Percentiles rank a stretch among this genome's conserved stretches.
These are phyloP conservation scores for Chytriomyces sp. DNA, from an alignment of 192 early-diverging fungal species.

Conservation along the genomic window DNA sequence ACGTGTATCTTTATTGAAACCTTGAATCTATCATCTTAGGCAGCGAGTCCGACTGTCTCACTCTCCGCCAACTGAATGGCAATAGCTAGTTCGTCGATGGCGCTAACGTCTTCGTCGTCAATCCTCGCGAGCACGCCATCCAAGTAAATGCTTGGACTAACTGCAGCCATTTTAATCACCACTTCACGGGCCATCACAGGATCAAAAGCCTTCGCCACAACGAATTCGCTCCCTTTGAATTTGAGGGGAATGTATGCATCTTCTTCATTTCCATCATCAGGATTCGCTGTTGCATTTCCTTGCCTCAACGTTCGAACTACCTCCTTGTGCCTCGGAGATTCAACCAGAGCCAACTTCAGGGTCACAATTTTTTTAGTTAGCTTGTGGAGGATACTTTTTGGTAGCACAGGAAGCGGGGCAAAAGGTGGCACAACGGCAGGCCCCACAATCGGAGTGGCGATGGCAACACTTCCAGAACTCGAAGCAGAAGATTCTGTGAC, in stretches of 20 bases:
- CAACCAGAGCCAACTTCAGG: slow-evolving; percentile 48
- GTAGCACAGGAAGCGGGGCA: slow-evolving; percentile 40
- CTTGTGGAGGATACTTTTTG: slow-evolving; percentile 40
- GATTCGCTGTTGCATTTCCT: background rate
- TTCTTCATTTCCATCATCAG: background rate
- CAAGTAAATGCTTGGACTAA: slow-evolving; percentile 52
- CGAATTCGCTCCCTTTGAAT: background rate
- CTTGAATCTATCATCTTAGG: background rate
- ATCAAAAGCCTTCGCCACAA: slow-evolving; percentile 23
- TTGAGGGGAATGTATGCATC: background rate
- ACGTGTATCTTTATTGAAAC: background rate
- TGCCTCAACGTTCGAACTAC: slow-evolving; percentile 42
- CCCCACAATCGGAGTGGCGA: slow-evolving; percentile 35
- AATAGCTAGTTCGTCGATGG: slow-evolving; percentile 47
- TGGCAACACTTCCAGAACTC: background rate
- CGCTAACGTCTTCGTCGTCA: slow-evolving; percentile 44
- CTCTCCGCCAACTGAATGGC: slow-evolving; percentile 46
- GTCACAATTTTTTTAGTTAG: slow-evolving; percentile 52
- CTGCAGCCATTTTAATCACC: slow-evolving; percentile 45
- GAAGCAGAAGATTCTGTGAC: background rate
- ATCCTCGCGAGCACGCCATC: slow-evolving; percentile 49
- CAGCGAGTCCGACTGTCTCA: slow-evolving; percentile 42
- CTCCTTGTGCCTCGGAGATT: slow-evolving; percentile 46
- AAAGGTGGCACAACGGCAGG: slow-evolving; percentile 40
- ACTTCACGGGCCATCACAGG: slow-evolving; percentile 39